A percentile compares a stretch with the other conserved stretches of the same genome.
These are phyloP conservation scores for Cicer bijugum DNA, from an alignment of 306 rosid species.

Conservation along the genomic window DNA sequence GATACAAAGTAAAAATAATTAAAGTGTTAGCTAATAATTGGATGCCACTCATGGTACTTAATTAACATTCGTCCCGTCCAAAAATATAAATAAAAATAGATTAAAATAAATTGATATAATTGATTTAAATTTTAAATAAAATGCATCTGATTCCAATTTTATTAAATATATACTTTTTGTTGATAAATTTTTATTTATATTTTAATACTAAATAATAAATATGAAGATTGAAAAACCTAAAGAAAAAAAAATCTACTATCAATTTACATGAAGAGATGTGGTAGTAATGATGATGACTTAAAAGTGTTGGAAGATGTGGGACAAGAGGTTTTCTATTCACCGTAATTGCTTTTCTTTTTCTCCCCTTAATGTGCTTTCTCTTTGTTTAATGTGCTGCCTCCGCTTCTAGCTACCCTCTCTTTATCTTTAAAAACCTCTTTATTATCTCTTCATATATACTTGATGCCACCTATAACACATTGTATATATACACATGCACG, in stretches of 20 bases:
- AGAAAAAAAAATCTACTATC: background rate
- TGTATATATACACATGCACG: constrained; percentile 16
- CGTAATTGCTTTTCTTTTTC: constrained; percentile 42
- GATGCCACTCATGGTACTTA: constrained; percentile 32
- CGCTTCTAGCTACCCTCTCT: constrained; percentile 27
- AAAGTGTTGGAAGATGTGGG: constrained; percentile 59
- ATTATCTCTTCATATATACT: constrained; percentile 4
- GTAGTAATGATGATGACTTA: constrained; percentile 57
- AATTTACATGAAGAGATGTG: constrained; percentile 32
- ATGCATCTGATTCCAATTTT: too few relatives aligned
- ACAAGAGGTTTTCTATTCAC: constrained; percentile 37
- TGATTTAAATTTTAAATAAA: too few relatives aligned
- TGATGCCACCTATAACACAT: constrained; percentile 16
- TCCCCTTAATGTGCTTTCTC: constrained; percentile 29
- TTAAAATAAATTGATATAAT: too few relatives aligned
- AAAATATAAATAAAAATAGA: too few relatives aligned
- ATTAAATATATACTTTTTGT: too few relatives aligned
- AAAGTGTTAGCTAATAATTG: constrained; percentile 36
- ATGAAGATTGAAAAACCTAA: constrained; percentile 23
- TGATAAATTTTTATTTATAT: too few relatives aligned
- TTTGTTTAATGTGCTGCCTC: constrained; percentile 36
- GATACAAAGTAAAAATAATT: constrained; percentile 28
- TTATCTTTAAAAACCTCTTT: constrained; percentile 21
- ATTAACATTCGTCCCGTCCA: too few relatives aligned
- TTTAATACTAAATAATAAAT: background rate